phyloP scores from a whole-genome alignment of 352 stramenopile genomes.

The Phytophthora aleatoria region DNA sequence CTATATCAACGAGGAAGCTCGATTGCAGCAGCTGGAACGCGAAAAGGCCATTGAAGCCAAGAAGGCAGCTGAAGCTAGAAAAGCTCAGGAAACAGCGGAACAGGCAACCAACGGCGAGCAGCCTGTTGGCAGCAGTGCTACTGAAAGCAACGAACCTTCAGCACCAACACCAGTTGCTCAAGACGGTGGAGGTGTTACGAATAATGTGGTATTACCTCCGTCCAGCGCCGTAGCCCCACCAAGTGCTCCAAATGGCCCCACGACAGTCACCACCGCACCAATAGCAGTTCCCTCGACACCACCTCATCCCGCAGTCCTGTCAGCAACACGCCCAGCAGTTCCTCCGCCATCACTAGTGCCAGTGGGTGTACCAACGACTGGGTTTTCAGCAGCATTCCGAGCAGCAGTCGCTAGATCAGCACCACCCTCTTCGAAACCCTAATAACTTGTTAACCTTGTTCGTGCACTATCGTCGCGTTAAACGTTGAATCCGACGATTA shows the following conservation, averaged over 20 bases:
- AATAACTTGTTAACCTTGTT: neutral
- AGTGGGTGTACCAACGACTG: neutral
- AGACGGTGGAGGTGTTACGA: neutral
- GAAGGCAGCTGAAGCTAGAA: conserved; percentile 31
- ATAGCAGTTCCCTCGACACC: neutral
- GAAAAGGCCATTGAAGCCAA: conserved; percentile 34
- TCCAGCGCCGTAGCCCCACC: neutral
- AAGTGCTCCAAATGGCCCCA: neutral
- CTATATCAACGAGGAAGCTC: conserved; percentile 39
- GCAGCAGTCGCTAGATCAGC: neutral
- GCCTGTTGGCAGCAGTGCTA: neutral
- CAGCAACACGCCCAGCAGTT: neutral
- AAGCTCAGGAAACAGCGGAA: conserved; percentile 13
- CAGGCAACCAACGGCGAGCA: conserved; percentile 4
- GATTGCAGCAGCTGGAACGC: conserved; percentile 35
- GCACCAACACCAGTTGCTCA: conserved; percentile 7
- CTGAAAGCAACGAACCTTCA: conserved; percentile 3
- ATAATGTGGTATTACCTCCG: neutral
- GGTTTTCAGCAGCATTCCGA: neutral
- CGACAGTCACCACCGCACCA: neutral
- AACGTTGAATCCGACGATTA: neutral
- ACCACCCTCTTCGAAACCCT: neutral
- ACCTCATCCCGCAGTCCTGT: neutral
- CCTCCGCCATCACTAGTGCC: neutral
- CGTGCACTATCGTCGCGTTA: neutral